A percentile compares a stretch with the other conserved stretches of the same genome.
phyloP scores from a whole-genome alignment of 805 yeast species.

The Metschnikowia drakensbergensis region DNA sequence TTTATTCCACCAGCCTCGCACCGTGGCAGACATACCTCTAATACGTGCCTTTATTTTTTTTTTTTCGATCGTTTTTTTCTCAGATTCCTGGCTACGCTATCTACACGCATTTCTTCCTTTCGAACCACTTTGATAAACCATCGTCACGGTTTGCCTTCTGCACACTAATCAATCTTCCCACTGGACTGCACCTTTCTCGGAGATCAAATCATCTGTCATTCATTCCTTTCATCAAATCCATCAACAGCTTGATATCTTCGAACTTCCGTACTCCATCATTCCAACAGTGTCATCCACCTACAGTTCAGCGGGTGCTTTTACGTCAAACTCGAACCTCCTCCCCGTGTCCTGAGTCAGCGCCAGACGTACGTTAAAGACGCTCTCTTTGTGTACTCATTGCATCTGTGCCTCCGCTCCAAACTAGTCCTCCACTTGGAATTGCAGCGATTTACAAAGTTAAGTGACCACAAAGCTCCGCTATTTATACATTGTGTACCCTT shows the following conservation, averaged over 20 bases:
- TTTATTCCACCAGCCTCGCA: slow-evolving; percentile 1
- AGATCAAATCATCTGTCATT: slow-evolving; percentile 2
- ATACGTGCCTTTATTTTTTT: slow-evolving; percentile 4
- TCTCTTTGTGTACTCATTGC: not conserved
- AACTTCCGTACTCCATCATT: not conserved
- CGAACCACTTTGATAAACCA: not conserved
- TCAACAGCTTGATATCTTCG: slow-evolving; percentile 2
- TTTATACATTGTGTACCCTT: not conserved
- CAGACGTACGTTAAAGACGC: not conserved
- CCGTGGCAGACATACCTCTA: slow-evolving; percentile 1
- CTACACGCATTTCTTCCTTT: not conserved
- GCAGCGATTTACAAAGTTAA: not conserved
- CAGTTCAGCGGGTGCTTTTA: not conserved
- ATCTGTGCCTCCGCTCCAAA: not conserved
- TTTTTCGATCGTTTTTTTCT: slow-evolving; percentile 1
- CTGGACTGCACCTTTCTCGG: not conserved
- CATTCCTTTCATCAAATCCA: slow-evolving; percentile 1
- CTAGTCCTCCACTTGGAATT: not conserved
- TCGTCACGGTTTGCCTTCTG: not conserved
- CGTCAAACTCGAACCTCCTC: not conserved
- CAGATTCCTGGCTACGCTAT: not conserved
- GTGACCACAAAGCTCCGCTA: not conserved
- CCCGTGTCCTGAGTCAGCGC: not conserved
- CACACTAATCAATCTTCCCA: not conserved
- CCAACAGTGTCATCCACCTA: not conserved